Percentiles rank a stretch among this genome's conserved stretches.
Conservation (phyloP, 1,284 basidiomycete species). For the Ustilago cynodontis region DNA sequence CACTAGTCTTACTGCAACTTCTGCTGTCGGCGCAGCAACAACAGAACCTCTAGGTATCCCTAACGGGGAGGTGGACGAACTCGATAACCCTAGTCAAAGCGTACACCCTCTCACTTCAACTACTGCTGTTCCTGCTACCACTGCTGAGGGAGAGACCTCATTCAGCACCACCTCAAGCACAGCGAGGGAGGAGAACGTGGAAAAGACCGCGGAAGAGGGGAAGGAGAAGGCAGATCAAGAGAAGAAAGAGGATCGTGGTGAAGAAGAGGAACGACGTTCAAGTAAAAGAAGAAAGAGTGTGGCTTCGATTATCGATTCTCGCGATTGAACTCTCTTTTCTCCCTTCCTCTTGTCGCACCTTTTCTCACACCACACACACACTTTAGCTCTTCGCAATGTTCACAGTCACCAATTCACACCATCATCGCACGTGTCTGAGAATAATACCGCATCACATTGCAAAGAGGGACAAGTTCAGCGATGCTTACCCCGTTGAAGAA, state of each 20-base stretch:
- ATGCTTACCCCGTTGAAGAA: not conserved
- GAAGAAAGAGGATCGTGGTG: not conserved
- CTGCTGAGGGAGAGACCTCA: not conserved
- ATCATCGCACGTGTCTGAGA: too few relatives aligned
- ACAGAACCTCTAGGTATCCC: conserved; percentile 34
- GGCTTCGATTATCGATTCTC: conserved; percentile 18
- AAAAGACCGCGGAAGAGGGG: too few relatives aligned
- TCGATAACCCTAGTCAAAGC: conserved; percentile 29
- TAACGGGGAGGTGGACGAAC: conserved; percentile 41
- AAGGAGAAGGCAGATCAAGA: too few relatives aligned
- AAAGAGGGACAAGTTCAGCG: too few relatives aligned
- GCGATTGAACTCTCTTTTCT: conserved; percentile 2
- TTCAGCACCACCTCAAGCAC: not conserved
- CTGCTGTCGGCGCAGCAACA: not conserved
- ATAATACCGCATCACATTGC: too few relatives aligned
- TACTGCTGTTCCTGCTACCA: conserved; percentile 19
- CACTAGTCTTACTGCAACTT: not conserved
- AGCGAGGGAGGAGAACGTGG: too few relatives aligned
- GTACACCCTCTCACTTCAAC: conserved; percentile 34
- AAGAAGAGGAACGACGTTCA: conserved; percentile 5
- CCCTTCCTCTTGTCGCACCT: not conserved
- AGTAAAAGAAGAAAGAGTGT: conserved; percentile 31
- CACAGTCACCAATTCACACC: not conserved
- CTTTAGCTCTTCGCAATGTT: not conserved
- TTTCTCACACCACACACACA: too few relatives aligned